Percentiles rank a stretch among this genome's conserved stretches.
These are phyloP conservation scores for Paramyrothecium roridum DNA, from an alignment of 2,329 filamentous ascomycete species.

Conservation along the genomic window DNA sequence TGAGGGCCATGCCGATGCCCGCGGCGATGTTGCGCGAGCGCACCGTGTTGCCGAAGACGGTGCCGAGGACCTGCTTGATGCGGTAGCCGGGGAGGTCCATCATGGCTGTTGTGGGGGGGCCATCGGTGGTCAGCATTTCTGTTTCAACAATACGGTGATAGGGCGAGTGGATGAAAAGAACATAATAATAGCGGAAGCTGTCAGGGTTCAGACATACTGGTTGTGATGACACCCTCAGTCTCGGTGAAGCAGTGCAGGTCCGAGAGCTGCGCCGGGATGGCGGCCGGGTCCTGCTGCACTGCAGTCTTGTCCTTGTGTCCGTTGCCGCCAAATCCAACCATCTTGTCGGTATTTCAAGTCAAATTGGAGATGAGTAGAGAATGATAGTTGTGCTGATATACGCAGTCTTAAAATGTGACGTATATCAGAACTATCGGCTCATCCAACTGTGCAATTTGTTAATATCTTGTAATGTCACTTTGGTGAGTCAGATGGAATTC, in stretches of 20 bases:
- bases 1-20: slow-evolving; percentile 51
- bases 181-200: background rate
- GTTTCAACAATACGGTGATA: no score
- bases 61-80: slow-evolving; percentile 53
- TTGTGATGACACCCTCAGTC: slow-evolving; percentile 58
- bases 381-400: no score
- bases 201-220: slow-evolving; percentile 30
- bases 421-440: no score
- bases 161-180: background rate
- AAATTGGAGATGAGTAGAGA: no score
- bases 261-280: slow-evolving; percentile 36
- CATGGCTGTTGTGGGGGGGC: slow-evolving; percentile 39
- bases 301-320: no score
- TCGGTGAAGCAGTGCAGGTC: slow-evolving; percentile 59
- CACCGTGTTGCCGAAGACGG: slow-evolving; percentile 55
- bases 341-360: no score
- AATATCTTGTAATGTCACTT: no score
- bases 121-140: no score
- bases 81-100: slow-evolving; percentile 61
- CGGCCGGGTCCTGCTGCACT: slow-evolving; percentile 22
- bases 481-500: no score
- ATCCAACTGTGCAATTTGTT: no score
- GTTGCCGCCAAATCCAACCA: no score
- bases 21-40: slow-evolving; percentile 58
- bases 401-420: no score